Percentiles rank a stretch among this genome's conserved stretches.
These are phyloP conservation scores for Emmonsiellopsis sp. DNA, from an alignment of 2,329 filamentous ascomycete species.

Conservation along the genomic window DNA sequence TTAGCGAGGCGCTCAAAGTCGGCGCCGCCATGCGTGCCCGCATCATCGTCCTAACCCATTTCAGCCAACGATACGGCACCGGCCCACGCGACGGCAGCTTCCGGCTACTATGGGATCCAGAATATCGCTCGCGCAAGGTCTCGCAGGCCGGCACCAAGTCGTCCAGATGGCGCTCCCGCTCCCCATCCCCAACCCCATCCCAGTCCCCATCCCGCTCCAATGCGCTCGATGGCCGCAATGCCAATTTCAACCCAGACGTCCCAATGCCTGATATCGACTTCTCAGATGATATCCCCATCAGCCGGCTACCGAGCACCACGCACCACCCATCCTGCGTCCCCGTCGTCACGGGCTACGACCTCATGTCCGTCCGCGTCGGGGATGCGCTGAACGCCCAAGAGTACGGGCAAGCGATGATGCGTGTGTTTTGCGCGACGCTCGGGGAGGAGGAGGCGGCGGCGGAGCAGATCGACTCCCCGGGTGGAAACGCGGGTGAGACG, in stretches of 20 bases:
- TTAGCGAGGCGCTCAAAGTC: slow-evolving; percentile 71
- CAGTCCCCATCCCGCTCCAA: no score
- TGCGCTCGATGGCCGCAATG: no score
- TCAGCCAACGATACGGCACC: slow-evolving; percentile 69
- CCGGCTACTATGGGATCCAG: no score
- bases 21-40: slow-evolving; percentile 70
- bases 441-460: slow-evolving; percentile 28
- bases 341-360: slow-evolving; percentile 52
- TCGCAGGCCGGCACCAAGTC: no score
- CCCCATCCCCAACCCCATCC: no score
- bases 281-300: no score
- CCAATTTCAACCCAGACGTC: no score
- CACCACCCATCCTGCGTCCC: slow-evolving; percentile 30
- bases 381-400: slow-evolving; percentile 50
- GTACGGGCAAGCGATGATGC: slow-evolving; percentile 47
- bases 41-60: slow-evolving; percentile 80
- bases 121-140: no score
- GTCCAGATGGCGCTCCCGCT: no score
- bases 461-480: neutral
- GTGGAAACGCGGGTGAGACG: neutral
- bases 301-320: no score
- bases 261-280: no score
- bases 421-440: slow-evolving; percentile 35
- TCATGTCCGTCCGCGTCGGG: slow-evolving; percentile 52
- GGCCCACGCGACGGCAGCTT: neutral